Percentiles rank a stretch among this genome's conserved stretches.
These are phyloP conservation scores for Geotrichum restrictum DNA, from an alignment of 1,139 yeast species.

Conservation along the genomic window DNA sequence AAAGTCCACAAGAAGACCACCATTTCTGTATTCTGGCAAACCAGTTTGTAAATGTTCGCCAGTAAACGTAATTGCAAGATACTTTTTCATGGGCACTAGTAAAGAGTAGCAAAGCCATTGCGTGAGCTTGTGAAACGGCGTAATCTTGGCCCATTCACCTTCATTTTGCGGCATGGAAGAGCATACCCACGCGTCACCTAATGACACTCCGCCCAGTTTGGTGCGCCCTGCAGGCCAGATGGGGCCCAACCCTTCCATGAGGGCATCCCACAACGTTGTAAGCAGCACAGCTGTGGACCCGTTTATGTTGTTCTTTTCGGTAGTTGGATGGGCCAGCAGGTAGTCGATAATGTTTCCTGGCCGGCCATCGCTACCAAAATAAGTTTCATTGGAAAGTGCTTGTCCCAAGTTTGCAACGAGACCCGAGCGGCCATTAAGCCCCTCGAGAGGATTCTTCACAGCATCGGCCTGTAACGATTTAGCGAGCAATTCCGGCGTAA, in stretches of 20 bases:
- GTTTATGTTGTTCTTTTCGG: too few species aligned
- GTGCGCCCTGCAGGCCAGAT: constrained; percentile 61
- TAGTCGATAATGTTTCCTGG: constrained; percentile 55
- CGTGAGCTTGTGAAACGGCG: constrained; percentile 58
- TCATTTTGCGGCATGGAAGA: constrained; percentile 34
- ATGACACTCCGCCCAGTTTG: constrained; percentile 45
- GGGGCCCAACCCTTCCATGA: constrained; percentile 50
- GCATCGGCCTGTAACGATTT: constrained; percentile 45
- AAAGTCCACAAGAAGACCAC: constrained; percentile 55
- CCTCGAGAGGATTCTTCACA: constrained; percentile 47
- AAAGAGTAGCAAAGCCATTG: constrained; percentile 62
- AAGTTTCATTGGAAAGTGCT: constrained; percentile 40
- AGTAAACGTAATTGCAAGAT: constrained; percentile 42
- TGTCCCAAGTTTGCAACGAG: constrained; percentile 47
- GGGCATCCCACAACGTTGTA: constrained; percentile 48
- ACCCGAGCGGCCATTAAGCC: constrained; percentile 49
- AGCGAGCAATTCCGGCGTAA: constrained; percentile 33
- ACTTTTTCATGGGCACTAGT: constrained; percentile 48
- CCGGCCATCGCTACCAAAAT: constrained; percentile 48
- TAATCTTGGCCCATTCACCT: constrained; percentile 40
- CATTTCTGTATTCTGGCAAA: constrained; percentile 60
- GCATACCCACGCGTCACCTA: constrained; percentile 60
- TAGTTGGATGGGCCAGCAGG: constrained; percentile 30
- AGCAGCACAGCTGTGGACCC: constrained; percentile 38
- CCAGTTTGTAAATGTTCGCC: constrained; percentile 52